Conservation (phyloP, 768 basidiomycete species). For the Symmetrospora coprosmae region DNA sequence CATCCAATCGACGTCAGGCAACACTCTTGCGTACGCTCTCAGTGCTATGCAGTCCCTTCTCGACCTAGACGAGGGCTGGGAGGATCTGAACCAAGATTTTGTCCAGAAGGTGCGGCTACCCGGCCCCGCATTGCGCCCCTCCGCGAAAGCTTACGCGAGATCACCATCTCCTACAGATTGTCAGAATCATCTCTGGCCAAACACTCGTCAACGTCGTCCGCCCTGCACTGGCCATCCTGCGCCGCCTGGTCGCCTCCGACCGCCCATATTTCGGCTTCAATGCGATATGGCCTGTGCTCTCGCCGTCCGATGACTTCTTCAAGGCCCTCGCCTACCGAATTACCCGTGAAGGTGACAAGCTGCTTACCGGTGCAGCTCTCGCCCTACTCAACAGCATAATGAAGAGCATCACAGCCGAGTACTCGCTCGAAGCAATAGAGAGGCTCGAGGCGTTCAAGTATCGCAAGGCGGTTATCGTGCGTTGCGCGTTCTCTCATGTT, state of each 20-base stretch:
- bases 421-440: not conserved
- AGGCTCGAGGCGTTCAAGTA: not conserved
- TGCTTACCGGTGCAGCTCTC: slow-evolving; percentile 45
- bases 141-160: not conserved
- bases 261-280: slow-evolving; percentile 1
- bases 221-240: slow-evolving; percentile 76
- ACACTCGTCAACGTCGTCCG: slow-evolving; percentile 76
- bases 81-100: slow-evolving; percentile 54
- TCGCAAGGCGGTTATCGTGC: slow-evolving; percentile 63
- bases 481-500: slow-evolving; percentile 37
- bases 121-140: slow-evolving; percentile 36
- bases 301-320: slow-evolving; percentile 58
- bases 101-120: slow-evolving; percentile 38
- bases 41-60: slow-evolving; percentile 74
- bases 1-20: slow-evolving; percentile 56
- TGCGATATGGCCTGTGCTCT: slow-evolving; percentile 57
- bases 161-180: slow-evolving; percentile 42
- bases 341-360: slow-evolving; percentile 48
- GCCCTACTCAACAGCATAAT: slow-evolving; percentile 78
- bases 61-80: slow-evolving; percentile 67
- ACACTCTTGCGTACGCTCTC: slow-evolving; percentile 74
- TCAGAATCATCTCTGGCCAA: slow-evolving; percentile 56
- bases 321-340: slow-evolving; percentile 70
- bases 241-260: slow-evolving; percentile 45
- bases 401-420: not conserved